Base-by-base conservation (phyloP, 75 land plant species). In the Selaginella moellendorffii region DNA sequence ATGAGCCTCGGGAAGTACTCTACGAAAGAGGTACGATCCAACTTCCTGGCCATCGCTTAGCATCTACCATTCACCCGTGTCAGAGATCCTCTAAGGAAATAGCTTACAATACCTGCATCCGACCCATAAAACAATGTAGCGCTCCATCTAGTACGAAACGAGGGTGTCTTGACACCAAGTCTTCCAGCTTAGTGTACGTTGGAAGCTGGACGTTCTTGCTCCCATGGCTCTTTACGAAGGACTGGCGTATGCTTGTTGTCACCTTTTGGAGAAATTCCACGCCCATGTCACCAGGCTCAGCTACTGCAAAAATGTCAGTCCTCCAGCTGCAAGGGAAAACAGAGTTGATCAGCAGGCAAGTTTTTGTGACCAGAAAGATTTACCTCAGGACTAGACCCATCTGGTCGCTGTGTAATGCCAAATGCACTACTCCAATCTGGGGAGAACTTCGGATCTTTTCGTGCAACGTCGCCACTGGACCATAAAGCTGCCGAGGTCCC, bases 281-380 rank as follows among this genome's bases (percentile, higher is more conserved):
- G 25, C 91, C 97, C 30, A 82, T 82, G 54, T 78, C 92, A 27
- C 97, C 99, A n/a, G 99, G 99, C 74, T 95, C 99, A 54, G 97
- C 99, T 65, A 95, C 97, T 51, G 95, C 91, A 75, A 90, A 79
- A 14, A 90, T 85, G 76, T 95, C 99, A 76, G 80, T 95, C 67
- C 82, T 85, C 99, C 99, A 95, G 69, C 99, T 95, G 80, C 21
- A 61, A 63, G 28, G 10, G 51, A 21, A 24, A 36, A 36, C 9
- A 46, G 19, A 19, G 17, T 8, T 20, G 5, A 69, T 10, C 8
- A 25, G 1, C 26, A 19, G 53, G 66, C 36, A 17, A 1, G 20
- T 28, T 63, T 56, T 22, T 18, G 64, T 25, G 62, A 52, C 28
- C 29, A 29, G 0, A 61, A 36, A 19, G 26, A 26, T 71, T 8